Base-by-base conservation (phyloP, 345 rosid genomes). In the Hibiscus tridactylites region DNA sequence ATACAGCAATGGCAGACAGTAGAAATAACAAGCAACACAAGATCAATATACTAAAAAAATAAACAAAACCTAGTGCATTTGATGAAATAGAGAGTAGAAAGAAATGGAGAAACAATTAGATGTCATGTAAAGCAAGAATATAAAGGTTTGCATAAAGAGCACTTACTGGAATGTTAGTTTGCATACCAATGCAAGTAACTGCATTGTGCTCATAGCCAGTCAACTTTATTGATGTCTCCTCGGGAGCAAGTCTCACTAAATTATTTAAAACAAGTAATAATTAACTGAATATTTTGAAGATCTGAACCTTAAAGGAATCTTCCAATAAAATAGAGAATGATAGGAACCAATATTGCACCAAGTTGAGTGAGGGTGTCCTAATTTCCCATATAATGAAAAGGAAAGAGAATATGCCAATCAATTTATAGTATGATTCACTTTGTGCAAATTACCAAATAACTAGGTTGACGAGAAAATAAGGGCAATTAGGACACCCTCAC, bases 181-280 rank as follows among this genome's bases (percentile, higher is more conserved):
- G 89, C 94, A 90, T 86, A 78, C 97, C 91, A 66, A 89, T 61
- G 79, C 94, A 95, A 64, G 94, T 89, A 28, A 95, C 97, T 2
- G 85, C 97, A 83, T 92, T 92, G 84, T 89, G 97, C 83, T 78
- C 96, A 76, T 73, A 90, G 72, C 96, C 96, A 61, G 92, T 88
- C 87, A 89, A 64, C 81, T 78, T 73, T 29, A 52, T 73, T 52
- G 97, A 88, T 9, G 79, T 85, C 81, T 92, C 97, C 86, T 90
- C 97, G 6, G 97, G 89, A 72, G 96, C 89, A 81, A 89, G 97
- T 84, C 99, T 92, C 89, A 92, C 97, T 92, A 84, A 81, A 92
- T 9, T 65, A 71, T 71, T 15, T 68, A 42, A 49, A 7, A 62
- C 9, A 29, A 19, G 33, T 26, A 3, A 50, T 49, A 6, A 17